Percentiles rank a stretch among this genome's conserved stretches.
These are phyloP conservation scores for Trametes meyenii DNA, from an alignment of 768 basidiomycete species.

Conservation along the genomic window DNA sequence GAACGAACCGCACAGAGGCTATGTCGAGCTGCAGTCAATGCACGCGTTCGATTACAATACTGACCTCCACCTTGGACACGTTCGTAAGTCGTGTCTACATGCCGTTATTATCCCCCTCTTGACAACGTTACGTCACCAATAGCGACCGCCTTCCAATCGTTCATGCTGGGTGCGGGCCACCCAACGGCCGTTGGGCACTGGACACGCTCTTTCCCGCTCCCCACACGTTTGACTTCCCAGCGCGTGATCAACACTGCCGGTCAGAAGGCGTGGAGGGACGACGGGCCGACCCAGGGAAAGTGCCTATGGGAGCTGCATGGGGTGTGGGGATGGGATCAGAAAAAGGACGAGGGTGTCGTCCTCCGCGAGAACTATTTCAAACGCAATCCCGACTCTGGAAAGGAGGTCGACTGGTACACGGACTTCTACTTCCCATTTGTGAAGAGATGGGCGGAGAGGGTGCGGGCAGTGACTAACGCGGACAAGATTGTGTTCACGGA, in stretches of 20 bases:
- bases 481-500: conserved; percentile 77
- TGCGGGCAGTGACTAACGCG: conserved; percentile 49
- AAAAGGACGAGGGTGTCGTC: conserved; percentile 68
- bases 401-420: conserved; percentile 82
- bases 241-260: conserved; percentile 62
- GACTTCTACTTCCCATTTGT: conserved; percentile 85
- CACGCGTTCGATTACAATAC: conserved; percentile 93
- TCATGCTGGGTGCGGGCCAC: conserved; percentile 89
- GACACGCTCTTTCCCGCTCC: conserved; percentile 87
- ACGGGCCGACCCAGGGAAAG: conserved; percentile 70
- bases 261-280: conserved; percentile 66
- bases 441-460: conserved; percentile 63
- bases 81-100: conserved; percentile 54
- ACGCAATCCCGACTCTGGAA: conserved; percentile 63
- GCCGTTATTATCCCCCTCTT: no score
- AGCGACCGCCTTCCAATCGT: conserved; percentile 88
- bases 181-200: conserved; percentile 79
- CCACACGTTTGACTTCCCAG: conserved; percentile 65
- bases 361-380: conserved; percentile 86
- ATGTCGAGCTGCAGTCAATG: conserved; percentile 79
- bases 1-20: conserved; percentile 95
- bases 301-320: conserved; percentile 93
- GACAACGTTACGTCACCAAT: background rate
- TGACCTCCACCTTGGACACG: conserved; percentile 81
- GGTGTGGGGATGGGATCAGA: conserved; percentile 87